Evolutionary conservation across 345 rosid species (phyloP), one percentile per base, ranked within the genome.

Genomic region (Capsella bursapastoris): DNA sequence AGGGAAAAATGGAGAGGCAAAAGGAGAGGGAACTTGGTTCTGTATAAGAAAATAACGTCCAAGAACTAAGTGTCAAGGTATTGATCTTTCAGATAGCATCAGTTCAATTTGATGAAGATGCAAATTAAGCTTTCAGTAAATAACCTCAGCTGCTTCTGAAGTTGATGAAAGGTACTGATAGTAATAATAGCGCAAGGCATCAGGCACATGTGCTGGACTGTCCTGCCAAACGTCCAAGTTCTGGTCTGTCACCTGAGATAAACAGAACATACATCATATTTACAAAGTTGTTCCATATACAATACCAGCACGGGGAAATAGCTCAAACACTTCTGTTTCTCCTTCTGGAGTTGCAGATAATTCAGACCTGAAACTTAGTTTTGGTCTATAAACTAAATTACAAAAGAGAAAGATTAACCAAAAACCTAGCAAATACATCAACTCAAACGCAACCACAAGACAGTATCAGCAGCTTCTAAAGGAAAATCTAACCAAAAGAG

Each of bases 141-240:
- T 72, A 47, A 83, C 97, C 98, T 94, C 96, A 71, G 98, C 98
- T 79, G 97, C 98, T 79, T 87, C 90, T 48, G 96, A 59, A 68
- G 96, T 91, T 77, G 97, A 94, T 10, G 97, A 94, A 76, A 94
- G 97, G 82, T 94, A 91, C 74, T 94, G 96, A 84, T 94, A 94
- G 70, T 94, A 94, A 79, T 90, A 94, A 79, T 88, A 95, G 67
- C 96, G 93, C 74, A 94, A 79, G 48, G 98, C 98, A 88, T 94
- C 97, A 58, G 93, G 91, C 29, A 91, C 96, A 48, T 74, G 57
- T 56, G 98, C 98, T 53, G 97, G 89, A 66, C 91, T 84, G 75
- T 86, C 85, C 84, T 88, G 85, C 98, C 96, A 88, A 68, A 83
- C 85, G 66, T 94, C 97, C 62, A 94, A 83, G 77, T 91, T 90